phyloP scores from a whole-genome alignment of 768 basidiomycete genomes.

The Tylopilus vinaceipallidus region DNA sequence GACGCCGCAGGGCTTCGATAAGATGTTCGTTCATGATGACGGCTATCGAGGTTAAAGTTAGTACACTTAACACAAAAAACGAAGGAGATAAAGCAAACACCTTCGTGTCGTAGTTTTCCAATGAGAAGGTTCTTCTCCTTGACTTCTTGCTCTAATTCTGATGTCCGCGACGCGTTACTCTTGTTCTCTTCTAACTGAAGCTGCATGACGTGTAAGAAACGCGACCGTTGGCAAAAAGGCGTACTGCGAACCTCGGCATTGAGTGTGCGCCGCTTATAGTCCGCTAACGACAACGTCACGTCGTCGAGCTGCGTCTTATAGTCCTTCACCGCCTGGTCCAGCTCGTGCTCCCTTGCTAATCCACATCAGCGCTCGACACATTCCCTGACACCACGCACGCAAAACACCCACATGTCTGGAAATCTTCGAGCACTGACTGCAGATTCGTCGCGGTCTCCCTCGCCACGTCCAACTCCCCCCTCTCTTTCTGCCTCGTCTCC shows the following conservation, averaged over 20 bases:
- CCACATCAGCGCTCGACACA: constrained; percentile 1
- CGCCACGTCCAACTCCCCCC: constrained; percentile 60
- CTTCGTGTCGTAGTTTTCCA: constrained; percentile 94
- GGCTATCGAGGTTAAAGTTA: constrained; percentile 44
- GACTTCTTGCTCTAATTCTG: constrained; percentile 81
- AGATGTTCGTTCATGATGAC: constrained; percentile 98
- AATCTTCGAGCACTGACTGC: constrained; percentile 92
- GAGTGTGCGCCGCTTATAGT: constrained; percentile 84
- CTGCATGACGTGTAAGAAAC: constrained; percentile 36
- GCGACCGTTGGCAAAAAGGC: neutral
- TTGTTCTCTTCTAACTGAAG: constrained; percentile 73
- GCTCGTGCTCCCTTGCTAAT: constrained; percentile 85
- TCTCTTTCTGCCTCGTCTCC: constrained; percentile 55
- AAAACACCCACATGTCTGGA: constrained; percentile 74
- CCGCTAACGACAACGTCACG: constrained; percentile 76
- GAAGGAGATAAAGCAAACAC: constrained; percentile 41
- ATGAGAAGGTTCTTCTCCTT: constrained; percentile 95
- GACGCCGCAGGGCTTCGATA: constrained; percentile 93
- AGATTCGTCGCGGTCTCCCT: constrained; percentile 77
- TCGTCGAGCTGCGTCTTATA: constrained; percentile 72
- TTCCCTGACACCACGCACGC: neutral
- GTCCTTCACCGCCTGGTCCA: constrained; percentile 80
- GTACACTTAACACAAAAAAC: too few relatives aligned
- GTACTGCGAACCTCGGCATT: constrained; percentile 70
- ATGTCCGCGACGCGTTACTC: constrained; percentile 61